Base-by-base conservation (phyloP, 257 asterid genomes). In the Nicotiana benthamiana region DNA sequence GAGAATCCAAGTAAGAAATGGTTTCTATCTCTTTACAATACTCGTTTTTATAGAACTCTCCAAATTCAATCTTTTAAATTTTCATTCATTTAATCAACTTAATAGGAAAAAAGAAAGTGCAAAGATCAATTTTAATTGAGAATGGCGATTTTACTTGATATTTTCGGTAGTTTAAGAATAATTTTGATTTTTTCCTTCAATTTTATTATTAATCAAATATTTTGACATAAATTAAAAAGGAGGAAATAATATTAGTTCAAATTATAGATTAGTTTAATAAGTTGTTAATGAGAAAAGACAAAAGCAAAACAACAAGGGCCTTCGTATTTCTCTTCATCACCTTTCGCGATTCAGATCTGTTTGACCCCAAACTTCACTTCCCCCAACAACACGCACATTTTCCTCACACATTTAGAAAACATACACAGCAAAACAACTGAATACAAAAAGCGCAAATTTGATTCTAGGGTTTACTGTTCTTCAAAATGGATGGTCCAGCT, bases 401-500 rank as follows among this genome's bases (percentile, higher is more conserved):
- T 17, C 18, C 17, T 17, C 30, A n/a, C 76, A n/a, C 54, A 48
- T 10, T 48, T 48, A 12, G 0, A 51, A 32, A 52, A 34, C 26
- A 67, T 2, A 18, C 9, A 66, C 13, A 65, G 74, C 48, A 32
- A 34, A 17, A 66, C 16, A 6, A 67, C 57, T 68, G 32, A 68
- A 34, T 18, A 17, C 11, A 4, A n/a, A n/a, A 11, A 34, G 3
- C 2, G 53, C 30, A 68, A 68, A 11, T 68, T 68, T 68, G 76
- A 68, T 46, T 48, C 40, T 72, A 72, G 60, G 60, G 81, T 59
- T 59, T 28, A 54, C 53, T 76, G 28, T 53, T 28, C 12, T 27
- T 2, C 48, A 82, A 86, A 80, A 93, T 93, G 99, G 97, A 93
- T 15, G 97, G 88, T 84, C 89, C 90, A 82, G 90, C 89, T 87